A percentile compares a stretch with the other conserved stretches of the same genome.
Conservation (phyloP, 495 filamentous ascomycete species). For the Neurospora cerealis region DNA sequence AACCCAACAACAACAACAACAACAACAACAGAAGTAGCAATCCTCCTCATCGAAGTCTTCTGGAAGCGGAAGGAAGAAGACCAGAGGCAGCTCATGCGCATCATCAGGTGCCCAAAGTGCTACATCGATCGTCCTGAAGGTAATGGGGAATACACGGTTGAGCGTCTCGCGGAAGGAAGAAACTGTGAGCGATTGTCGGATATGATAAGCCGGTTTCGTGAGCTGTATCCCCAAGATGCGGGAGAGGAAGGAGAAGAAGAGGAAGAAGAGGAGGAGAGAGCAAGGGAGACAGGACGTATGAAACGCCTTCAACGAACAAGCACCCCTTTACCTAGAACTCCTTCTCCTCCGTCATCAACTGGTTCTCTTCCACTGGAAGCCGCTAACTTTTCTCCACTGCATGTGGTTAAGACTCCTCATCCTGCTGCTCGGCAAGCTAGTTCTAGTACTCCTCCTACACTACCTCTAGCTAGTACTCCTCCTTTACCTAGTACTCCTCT, state of each 20-base stretch:
- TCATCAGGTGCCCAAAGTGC: neutral
- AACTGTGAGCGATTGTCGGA: neutral
- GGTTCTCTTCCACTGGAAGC: neutral
- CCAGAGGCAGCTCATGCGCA: neutral
- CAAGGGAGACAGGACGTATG: neutral
- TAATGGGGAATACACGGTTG: neutral
- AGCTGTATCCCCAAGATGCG: neutral
- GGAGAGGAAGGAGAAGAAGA: neutral
- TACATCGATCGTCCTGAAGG: neutral
- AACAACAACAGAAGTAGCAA: neutral
- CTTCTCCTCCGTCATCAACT: neutral
- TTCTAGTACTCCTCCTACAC: neutral
- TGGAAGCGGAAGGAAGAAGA: neutral
- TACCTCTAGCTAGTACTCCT: neutral
- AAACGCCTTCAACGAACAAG: neutral
- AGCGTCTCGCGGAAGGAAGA: neutral
- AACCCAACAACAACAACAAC: too few species aligned
- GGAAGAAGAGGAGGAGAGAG: neutral
- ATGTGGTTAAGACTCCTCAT: neutral
- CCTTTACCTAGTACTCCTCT: neutral
- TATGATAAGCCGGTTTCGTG: neutral
- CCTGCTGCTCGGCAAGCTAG: neutral
- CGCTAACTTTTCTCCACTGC: neutral
- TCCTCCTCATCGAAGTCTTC: neutral
- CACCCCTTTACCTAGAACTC: neutral